Evolutionary conservation across 495 filamentous ascomycete species (phyloP), one percentile per base, ranked within the genome.

Genomic region (Aspergillus olivimuriae): DNA sequence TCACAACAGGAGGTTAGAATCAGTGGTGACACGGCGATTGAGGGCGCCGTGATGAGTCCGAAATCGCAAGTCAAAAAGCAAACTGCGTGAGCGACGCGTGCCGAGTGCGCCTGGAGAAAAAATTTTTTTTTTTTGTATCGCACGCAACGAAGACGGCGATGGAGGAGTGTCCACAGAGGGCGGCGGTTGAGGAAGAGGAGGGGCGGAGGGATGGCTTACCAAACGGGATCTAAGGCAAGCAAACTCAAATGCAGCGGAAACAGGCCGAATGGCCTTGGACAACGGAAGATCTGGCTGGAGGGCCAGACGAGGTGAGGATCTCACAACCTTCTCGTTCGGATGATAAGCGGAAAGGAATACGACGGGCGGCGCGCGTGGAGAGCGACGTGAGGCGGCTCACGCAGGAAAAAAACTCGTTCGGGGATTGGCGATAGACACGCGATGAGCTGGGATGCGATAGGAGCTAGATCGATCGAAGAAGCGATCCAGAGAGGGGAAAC

Each of bases 41-140:
- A 43, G 12, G 16, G 30, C 20, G 34, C 21, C 17, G 15, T 28
- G 30, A 41, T 17, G 30, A 24, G 19, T 11, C 14, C n/a, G 15
- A 36, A n/a, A n/a, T n/a, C n/a, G 26, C 19, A 15, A 19, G 22
- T 7, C 15, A 16, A 5, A 2, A 17, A 17, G 37, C 4, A 6
- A 14, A 30, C 15, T 8, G 37, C 31, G 30, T 17, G 31, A 46
- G 24, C 23, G 45, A 54, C 43, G 43, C 52, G 56, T 57, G 37
- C 58, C 33, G 46, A 59, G 60, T 64, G 60, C 63, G 48, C 48
- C 36, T 46, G 46, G 30, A 35, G 18, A 47, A 53, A 46, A n/a
- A n/a, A 30, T 50, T 52, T 53, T 23, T 23, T 28, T 24, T 39
- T 22, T 39, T 10, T 24, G 32, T 14, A 18, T 34, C n/a, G 12